Evolutionary conservation across 75 land plant genomes (phyloP).

Genomic region (Pseudotsuga menziesii): DNA sequence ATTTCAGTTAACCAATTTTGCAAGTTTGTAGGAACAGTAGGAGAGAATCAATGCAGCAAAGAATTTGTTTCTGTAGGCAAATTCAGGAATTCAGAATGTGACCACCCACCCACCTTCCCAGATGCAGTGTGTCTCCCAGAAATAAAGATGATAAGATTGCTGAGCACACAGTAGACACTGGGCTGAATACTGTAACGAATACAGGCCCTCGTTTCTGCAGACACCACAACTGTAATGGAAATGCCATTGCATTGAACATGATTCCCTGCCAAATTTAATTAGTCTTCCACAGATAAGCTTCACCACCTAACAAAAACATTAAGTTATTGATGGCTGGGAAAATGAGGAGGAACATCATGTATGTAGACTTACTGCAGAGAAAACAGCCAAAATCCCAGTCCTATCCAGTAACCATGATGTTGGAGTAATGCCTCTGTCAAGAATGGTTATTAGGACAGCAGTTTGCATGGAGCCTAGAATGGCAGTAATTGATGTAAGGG

Average conservation of each 20-base stretch:
- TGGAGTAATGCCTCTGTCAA: no score
- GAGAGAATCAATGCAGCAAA: no score
- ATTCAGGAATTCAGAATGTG: no score
- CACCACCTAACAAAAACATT: no score
- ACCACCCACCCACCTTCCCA: background rate
- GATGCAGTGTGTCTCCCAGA: background rate
- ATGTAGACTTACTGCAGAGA: no score
- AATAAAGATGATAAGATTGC: conserved; percentile 2
- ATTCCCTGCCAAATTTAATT: background rate
- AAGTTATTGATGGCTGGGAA: no score
- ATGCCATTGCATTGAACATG: background rate
- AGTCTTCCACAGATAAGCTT: background rate
- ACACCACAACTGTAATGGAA: conserved; percentile 3
- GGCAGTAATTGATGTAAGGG: conserved; percentile 6
- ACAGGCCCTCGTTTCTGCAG: conserved; percentile 8
- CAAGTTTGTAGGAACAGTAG: background rate
- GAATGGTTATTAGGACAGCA: no score
- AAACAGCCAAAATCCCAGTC: no score
- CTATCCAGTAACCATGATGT: no score
- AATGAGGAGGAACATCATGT: no score
- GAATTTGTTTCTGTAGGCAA: background rate
- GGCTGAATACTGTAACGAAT: conserved; percentile 2
- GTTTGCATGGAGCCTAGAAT: background rate
- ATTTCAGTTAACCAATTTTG: no score
- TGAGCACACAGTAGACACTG: background rate